Percentiles rank a stretch among this genome's conserved stretches.
Conservation (phyloP, 2,329 filamentous ascomycete species). For the Dothideomycetes sp. region DNA sequence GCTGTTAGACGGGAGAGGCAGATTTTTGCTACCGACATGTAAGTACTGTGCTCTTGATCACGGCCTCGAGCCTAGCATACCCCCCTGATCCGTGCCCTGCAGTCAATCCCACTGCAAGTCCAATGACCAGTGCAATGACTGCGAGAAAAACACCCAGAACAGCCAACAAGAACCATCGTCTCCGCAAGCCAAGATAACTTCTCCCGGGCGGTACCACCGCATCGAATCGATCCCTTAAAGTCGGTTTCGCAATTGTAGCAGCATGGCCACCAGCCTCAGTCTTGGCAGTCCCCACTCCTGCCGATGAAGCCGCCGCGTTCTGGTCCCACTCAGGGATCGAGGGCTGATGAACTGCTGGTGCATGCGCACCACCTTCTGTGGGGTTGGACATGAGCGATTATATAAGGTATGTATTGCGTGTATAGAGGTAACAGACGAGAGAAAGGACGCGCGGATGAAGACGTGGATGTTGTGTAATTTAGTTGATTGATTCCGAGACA, state of each 20-base stretch:
- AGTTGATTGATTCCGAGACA: too few relatives aligned
- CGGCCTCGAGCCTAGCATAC: background rate
- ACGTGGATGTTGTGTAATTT: too few relatives aligned
- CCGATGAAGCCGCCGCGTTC: background rate
- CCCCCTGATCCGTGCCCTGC: background rate
- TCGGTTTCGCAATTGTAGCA: background rate
- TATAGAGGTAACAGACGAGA: too few relatives aligned
- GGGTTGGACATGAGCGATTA: too few relatives aligned
- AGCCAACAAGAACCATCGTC: slow-evolving; percentile 26
- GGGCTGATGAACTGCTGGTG: slow-evolving; percentile 5
- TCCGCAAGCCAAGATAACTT: slow-evolving; percentile 27
- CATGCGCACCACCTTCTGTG: too few relatives aligned
- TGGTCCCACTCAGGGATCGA: slow-evolving; percentile 18
- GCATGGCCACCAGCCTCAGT: slow-evolving; percentile 1
- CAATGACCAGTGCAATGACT: slow-evolving; percentile 29
- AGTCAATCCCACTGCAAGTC: slow-evolving; percentile 28
- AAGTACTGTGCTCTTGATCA: slow-evolving; percentile 6
- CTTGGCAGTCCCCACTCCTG: too few relatives aligned
- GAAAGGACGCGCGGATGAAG: too few relatives aligned
- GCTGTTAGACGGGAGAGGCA: slow-evolving; percentile 41
- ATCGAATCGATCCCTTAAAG: slow-evolving; percentile 18
- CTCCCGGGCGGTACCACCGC: slow-evolving; percentile 25
- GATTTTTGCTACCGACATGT: slow-evolving; percentile 24
- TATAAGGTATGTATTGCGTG: too few relatives aligned
- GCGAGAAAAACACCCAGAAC: slow-evolving; percentile 21